phyloP scores from a whole-genome alignment of 441 rosid genomes.

The Gossypium davidsonii region DNA sequence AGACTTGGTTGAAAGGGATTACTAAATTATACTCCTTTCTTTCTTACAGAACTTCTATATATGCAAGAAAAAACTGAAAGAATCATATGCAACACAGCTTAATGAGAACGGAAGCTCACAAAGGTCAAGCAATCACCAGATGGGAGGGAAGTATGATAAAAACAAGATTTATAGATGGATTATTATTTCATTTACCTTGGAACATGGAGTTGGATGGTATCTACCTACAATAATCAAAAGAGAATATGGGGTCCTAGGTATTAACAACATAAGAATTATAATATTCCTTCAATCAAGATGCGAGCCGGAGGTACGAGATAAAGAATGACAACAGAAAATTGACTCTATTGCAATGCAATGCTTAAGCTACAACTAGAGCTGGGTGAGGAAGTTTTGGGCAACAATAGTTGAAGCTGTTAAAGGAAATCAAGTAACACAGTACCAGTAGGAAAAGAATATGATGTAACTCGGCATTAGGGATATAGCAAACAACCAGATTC shows the following conservation, averaged over 20 bases:
- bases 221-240: background rate
- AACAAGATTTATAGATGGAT: background rate
- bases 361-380: background rate
- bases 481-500: background rate
- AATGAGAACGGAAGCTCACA: background rate
- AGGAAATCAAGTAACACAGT: background rate
- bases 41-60: background rate
- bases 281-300: background rate
- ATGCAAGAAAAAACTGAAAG: background rate
- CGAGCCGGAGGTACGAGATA: background rate
- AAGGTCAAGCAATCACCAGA: background rate
- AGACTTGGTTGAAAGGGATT: background rate
- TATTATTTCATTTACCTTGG: background rate
- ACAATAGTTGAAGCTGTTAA: background rate
- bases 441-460: background rate
- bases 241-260: background rate
- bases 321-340: background rate
- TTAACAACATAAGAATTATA: background rate
- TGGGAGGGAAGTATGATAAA: background rate
- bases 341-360: background rate
- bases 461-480: background rate
- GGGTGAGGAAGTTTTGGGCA: background rate
- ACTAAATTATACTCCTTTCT: background rate
- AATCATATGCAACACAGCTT: background rate
- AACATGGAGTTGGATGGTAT: background rate